Evolutionary conservation across 2,329 filamentous ascomycete species (phyloP), one percentile per base, ranked within the genome.

Genomic region (Penicillium sp.): DNA sequence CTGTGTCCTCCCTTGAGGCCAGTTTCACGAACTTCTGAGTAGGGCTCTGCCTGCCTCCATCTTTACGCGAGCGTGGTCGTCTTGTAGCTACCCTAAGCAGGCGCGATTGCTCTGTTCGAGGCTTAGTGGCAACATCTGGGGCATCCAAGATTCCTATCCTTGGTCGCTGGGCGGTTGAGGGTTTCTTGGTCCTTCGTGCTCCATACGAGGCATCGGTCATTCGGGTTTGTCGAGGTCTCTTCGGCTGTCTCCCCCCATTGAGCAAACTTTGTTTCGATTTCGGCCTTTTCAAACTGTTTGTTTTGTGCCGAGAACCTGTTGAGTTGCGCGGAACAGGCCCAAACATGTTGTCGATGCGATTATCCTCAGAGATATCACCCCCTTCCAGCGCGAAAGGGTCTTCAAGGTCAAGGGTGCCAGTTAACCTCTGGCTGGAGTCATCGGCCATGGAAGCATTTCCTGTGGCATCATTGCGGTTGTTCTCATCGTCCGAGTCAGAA

Each of bases 71-170:
- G 9, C 81, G 79, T 49, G 78, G 81, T 63, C 78, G 76, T 59
- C 85, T 80, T 29, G 78, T 77, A 35, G 85, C 85, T 57, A 88
- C 68, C 52, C 78, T 78, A 6, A 87, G 72, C 54, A 87, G 87
- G 23, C 78, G 78, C 9, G 85, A 82, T 38, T 78, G 73, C 8
- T 76, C 62, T 56, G 64, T 56, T 33, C 61, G 62, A 42, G 65
- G 54, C 4, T 62, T 62, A 21, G 67, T 59, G 29, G 68, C 59
- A 59, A 77, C 63, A 69, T 73, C 65, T 62, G 75, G 66, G n/a
- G 75, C 74, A 72, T 86, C 84, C 7, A 85, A 66, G 19, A 87
- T 80, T 58, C 84, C 81, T 45, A 80, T 64, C 43, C 63, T 69
- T 7, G 73, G 71, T 27, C 64, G 45, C 25, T 37, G 42, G 55